These are phyloP conservation scores for Psilocybe subaeruginosa DNA, from an alignment of 768 basidiomycete genomes.

Conservation along the genomic window DNA sequence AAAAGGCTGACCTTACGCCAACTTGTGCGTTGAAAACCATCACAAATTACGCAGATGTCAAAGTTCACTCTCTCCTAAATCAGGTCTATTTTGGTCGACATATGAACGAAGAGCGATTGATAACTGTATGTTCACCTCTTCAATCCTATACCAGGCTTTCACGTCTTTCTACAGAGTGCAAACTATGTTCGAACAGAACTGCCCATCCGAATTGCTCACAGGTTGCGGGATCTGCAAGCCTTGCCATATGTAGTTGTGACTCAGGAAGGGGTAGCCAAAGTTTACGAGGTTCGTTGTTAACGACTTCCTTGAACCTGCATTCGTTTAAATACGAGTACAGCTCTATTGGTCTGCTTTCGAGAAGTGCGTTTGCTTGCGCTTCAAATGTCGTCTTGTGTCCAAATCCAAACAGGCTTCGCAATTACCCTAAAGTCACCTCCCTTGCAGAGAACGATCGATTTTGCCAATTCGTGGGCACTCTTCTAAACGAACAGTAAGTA, in stretches of 20 bases:
- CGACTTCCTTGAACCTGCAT: neutral
- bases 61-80: neutral
- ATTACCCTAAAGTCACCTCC: conserved; percentile 71
- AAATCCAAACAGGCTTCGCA: conserved; percentile 57
- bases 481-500: conserved; percentile 79
- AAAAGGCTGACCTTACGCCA: conserved; percentile 78
- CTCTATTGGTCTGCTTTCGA: conserved; percentile 89
- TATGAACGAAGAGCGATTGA: conserved; percentile 76
- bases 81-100: conserved; percentile 88
- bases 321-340: conserved; percentile 37
- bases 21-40: conserved; percentile 50
- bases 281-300: conserved; percentile 69
- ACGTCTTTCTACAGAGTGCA: conserved; percentile 58
- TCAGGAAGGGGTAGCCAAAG: conserved; percentile 79
- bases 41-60: neutral
- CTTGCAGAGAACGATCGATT: conserved; percentile 78
- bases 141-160: neutral
- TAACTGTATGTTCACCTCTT: conserved; percentile 53
- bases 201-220: conserved; percentile 86
- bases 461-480: conserved; percentile 65
- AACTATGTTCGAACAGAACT: conserved; percentile 91
- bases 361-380: conserved; percentile 47
- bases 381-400: neutral
- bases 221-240: conserved; percentile 83
- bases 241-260: conserved; percentile 88